A percentile compares a stretch with the other conserved stretches of the same genome.
These are phyloP conservation scores for Coemansia sp. DNA, from an alignment of 192 early-diverging fungal species.

Conservation along the genomic window DNA sequence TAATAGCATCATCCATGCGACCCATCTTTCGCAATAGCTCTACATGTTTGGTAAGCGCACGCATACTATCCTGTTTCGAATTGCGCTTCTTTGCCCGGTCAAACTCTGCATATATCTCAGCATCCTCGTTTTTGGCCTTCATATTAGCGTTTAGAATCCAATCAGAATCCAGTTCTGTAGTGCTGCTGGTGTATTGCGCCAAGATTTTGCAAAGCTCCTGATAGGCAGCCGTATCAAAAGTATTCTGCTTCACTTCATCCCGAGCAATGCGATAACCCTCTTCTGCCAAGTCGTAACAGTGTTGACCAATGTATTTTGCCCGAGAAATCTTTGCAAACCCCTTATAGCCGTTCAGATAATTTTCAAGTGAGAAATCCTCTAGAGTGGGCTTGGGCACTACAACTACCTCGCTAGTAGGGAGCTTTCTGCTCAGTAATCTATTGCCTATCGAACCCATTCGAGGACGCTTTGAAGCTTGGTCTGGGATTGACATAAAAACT, in stretches of 20 bases:
- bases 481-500: neutral
- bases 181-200: constrained; percentile 14
- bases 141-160: constrained; percentile 15
- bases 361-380: constrained; percentile 15
- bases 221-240: constrained; percentile 15
- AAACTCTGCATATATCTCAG: constrained; percentile 16
- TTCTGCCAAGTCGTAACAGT: constrained; percentile 13
- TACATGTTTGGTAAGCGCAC: constrained; percentile 16
- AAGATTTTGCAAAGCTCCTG: constrained; percentile 14
- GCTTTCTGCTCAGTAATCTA: neutral
- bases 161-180: neutral
- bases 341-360: constrained; percentile 37
- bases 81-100: constrained; percentile 18
- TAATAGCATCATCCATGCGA: constrained; percentile 20
- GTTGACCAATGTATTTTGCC: constrained; percentile 26
- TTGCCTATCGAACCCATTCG: neutral
- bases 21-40: constrained; percentile 16
- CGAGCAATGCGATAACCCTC: constrained; percentile 25
- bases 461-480: neutral
- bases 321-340: constrained; percentile 23
- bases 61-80: constrained; percentile 21
- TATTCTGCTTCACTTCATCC: constrained; percentile 23
- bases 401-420: neutral
- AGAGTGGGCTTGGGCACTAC: constrained; percentile 18
- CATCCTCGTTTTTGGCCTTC: constrained; percentile 7